phyloP scores from a whole-genome alignment of 116 monocot genomes.

The Trichopus zeylanicus region DNA sequence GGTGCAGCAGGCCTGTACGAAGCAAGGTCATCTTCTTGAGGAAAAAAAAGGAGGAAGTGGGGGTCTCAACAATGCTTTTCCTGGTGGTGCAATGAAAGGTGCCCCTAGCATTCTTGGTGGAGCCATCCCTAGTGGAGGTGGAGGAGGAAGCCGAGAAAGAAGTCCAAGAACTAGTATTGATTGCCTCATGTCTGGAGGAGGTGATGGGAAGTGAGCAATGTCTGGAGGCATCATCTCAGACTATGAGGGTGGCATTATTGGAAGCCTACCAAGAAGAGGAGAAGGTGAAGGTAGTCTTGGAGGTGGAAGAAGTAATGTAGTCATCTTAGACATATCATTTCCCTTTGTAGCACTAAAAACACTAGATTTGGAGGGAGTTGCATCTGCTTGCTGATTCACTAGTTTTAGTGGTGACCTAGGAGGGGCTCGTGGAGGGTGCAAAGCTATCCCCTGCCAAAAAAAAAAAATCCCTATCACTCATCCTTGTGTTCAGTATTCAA shows the following conservation, averaged over 20 bases:
- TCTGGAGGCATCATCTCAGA: constrained; percentile 68
- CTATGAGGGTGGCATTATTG: constrained; percentile 31
- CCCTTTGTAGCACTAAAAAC: constrained; percentile 2
- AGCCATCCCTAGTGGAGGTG: constrained; percentile 57
- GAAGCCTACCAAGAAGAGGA: constrained; percentile 31
- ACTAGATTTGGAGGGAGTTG: constrained; percentile 15
- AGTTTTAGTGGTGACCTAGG: constrained; percentile 54
- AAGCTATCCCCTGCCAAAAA: constrained; percentile 37
- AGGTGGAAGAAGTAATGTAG: constrained; percentile 47
- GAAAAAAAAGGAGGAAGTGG: constrained; percentile 31
- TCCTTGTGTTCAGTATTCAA: neutral
- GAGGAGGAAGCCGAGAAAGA: constrained; percentile 38
- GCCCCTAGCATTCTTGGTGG: constrained; percentile 29
- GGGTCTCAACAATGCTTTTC: constrained; percentile 27
- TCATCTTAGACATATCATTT: constrained; percentile 25
- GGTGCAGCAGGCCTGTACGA: constrained; percentile 24
- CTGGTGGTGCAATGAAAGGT: constrained; percentile 43
- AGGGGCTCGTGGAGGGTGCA: constrained; percentile 64
- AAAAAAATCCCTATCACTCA: neutral
- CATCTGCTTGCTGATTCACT: constrained; percentile 22
- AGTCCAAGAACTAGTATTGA: constrained; percentile 31
- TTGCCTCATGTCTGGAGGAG: constrained; percentile 50
- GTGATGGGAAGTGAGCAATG: constrained; percentile 45
- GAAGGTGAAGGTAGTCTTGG: constrained; percentile 48
- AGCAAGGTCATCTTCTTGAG: constrained; percentile 36